Evolutionary conservation across 129 eudicot species (phyloP).

Genomic region (Saussurea involucrata): DNA sequence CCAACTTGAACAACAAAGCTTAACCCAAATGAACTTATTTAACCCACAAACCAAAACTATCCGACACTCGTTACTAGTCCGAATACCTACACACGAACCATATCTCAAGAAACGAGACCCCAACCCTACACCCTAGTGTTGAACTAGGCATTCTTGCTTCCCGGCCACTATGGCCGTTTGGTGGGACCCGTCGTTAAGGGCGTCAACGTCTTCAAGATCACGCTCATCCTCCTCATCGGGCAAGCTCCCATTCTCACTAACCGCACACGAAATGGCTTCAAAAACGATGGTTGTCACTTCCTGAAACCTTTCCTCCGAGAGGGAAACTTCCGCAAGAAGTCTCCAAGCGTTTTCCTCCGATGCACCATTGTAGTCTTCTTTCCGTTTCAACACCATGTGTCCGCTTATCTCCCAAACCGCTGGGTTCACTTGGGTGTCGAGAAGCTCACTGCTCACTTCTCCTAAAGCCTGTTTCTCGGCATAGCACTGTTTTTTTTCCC

Average conservation of each 20-base stretch:
- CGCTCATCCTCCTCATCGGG: conserved; percentile 12
- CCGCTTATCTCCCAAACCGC: conserved; percentile 99
- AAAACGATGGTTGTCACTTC: conserved; percentile 80
- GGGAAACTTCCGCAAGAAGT: conserved; percentile 97
- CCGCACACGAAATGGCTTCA: conserved; percentile 60
- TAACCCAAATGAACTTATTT: conserved; percentile 37
- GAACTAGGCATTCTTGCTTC: conserved; percentile 65
- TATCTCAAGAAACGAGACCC: neutral
- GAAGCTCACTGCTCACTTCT: conserved; percentile 89
- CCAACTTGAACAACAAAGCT: conserved; percentile 19
- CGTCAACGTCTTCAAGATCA: conserved; percentile 51
- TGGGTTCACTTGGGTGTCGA: conserved; percentile 97
- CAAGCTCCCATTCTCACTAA: conserved; percentile 27
- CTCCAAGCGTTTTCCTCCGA: conserved; percentile 94
- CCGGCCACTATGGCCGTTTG: conserved; percentile 48
- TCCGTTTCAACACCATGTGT: conserved; percentile 91
- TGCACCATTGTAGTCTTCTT: conserved; percentile 78
- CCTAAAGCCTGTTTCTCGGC: conserved; percentile 99
- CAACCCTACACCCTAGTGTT: conserved; percentile 32
- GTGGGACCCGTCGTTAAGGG: conserved; percentile 40
- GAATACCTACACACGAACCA: conserved; percentile 12
- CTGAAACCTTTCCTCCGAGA: conserved; percentile 80
- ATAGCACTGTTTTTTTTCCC: conserved; percentile 64
- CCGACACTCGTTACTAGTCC: conserved; percentile 7
- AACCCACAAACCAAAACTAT: conserved; percentile 9